These are phyloP conservation scores for Zygotorulaspora chibaensis DNA, from an alignment of 805 yeast genomes.

Conservation along the genomic window DNA sequence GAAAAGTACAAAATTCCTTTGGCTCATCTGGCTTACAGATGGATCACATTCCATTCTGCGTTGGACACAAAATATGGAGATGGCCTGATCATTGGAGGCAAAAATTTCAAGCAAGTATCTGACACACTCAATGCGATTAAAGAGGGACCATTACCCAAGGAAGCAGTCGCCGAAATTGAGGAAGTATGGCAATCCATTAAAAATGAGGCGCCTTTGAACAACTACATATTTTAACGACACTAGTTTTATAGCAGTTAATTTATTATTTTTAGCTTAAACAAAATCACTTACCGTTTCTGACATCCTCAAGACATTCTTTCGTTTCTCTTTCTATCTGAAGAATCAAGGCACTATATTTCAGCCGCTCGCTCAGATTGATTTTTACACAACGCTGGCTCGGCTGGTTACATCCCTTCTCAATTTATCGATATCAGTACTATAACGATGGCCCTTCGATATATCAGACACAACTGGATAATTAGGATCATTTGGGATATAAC, in stretches of 20 bases:
- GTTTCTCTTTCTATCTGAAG: background rate
- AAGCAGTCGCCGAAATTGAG: conserved; percentile 20
- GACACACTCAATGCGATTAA: conserved; percentile 18
- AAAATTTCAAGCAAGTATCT: conserved; percentile 15
- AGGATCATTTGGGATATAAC: conserved; percentile 31
- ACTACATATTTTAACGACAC: conserved; percentile 7
- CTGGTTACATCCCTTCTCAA: conserved; percentile 20
- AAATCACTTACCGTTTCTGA: too few species aligned
- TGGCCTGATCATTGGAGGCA: conserved; percentile 23
- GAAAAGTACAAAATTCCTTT: conserved; percentile 14
- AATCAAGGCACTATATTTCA: background rate
- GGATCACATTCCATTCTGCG: conserved; percentile 20
- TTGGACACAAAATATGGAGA: conserved; percentile 17
- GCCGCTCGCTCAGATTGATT: background rate
- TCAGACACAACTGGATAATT: conserved; percentile 35
- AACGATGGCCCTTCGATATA: conserved; percentile 24
- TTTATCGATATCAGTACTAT: conserved; percentile 21
- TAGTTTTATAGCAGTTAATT: background rate
- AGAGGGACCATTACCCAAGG: conserved; percentile 23
- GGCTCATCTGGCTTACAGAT: conserved; percentile 23
- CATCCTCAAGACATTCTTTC: background rate
- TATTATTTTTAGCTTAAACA: background rate
- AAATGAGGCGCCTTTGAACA: conserved; percentile 22
- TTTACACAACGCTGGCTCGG: conserved; percentile 10
- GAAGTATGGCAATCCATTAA: conserved; percentile 20